A percentile compares a stretch with the other conserved stretches of the same genome.
Evolutionary conservation across 1,139 yeast species (phyloP).

Genomic region (Candida gigantensis): DNA sequence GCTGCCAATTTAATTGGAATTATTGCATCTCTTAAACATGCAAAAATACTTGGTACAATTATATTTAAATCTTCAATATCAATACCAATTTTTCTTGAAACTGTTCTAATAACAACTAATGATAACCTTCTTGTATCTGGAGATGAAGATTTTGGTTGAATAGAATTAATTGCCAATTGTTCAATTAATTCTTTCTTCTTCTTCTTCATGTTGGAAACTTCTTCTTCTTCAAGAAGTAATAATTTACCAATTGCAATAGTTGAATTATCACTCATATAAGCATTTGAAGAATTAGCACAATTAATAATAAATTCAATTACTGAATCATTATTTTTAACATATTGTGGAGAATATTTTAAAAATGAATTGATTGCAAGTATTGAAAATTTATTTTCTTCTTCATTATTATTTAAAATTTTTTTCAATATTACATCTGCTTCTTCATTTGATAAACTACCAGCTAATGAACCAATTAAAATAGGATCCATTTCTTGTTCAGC

Average conservation of each 20-base stretch:
- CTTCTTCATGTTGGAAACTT: too few species aligned
- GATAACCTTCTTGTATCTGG: conserved; percentile 81
- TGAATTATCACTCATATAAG: conserved; percentile 77
- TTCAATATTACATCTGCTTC: conserved; percentile 66
- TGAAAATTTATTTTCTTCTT: conserved; percentile 61
- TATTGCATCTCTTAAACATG: conserved; percentile 78
- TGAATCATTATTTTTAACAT: conserved; percentile 23
- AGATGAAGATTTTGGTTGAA: conserved; percentile 60
- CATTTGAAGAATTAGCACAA: conserved; percentile 46
- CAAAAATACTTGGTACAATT: conserved; percentile 73
- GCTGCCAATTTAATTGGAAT: conserved; percentile 95
- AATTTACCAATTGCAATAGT: conserved; percentile 81
- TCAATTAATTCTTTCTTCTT: conserved; percentile 34
- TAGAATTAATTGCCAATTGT: conserved; percentile 52
- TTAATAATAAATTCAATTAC: conserved; percentile 40
- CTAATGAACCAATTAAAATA: conserved; percentile 72
- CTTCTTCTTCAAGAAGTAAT: conserved; percentile 52
- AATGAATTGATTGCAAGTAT: conserved; percentile 77
- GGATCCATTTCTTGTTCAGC: conserved; percentile 74
- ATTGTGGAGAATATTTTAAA: conserved; percentile 71
- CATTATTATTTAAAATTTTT: conserved; percentile 57
- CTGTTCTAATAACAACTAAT: conserved; percentile 73
- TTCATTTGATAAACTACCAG: conserved; percentile 63
- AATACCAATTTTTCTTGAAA: conserved; percentile 61
- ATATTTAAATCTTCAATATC: conserved; percentile 50